Evolutionary conservation across 2,329 filamentous ascomycete genomes (phyloP).

Genomic region (Fusarium keratoplasticum): DNA sequence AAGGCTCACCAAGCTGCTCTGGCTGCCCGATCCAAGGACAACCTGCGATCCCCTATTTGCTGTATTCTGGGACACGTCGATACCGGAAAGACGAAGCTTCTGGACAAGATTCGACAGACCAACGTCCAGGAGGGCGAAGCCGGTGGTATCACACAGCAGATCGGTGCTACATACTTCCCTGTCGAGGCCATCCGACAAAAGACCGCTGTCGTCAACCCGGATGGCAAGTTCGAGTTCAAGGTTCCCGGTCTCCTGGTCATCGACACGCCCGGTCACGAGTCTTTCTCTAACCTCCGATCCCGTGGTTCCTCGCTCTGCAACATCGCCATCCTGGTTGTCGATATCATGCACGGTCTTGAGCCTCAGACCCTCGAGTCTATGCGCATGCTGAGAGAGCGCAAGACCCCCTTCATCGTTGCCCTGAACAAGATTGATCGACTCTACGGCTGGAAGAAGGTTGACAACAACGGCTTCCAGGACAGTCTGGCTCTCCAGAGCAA

Average conservation of each 20-base stretch:
- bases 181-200: conserved; percentile 93
- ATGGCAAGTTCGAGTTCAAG: conserved; percentile 94
- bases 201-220: conserved; percentile 91
- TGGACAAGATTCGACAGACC: conserved; percentile 98
- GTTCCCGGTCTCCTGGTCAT: conserved; percentile 96
- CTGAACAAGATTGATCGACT: conserved; percentile 99
- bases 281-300: conserved; percentile 97
- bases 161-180: conserved; percentile 99
- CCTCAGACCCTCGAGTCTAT: conserved; percentile 98
- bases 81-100: conserved; percentile 99
- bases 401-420: conserved; percentile 98
- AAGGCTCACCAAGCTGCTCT: conserved; percentile 92
- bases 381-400: conserved; percentile 89
- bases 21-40: conserved; percentile 90
- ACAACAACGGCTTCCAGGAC: conserved; percentile 98
- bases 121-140: conserved; percentile 99
- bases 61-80: conserved; percentile 99
- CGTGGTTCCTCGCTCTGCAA: conserved; percentile 98
- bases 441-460: conserved; percentile 98
- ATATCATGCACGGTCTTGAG: conserved; percentile 99
- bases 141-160: conserved; percentile 99
- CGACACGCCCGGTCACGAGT: conserved; percentile 99
- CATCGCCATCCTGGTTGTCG: conserved; percentile 98
- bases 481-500: conserved; percentile 91
- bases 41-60: conserved; percentile 97